Evolutionary conservation across 2,329 filamentous ascomycete genomes (phyloP), one percentile per base, ranked within the genome.

Genomic region (Fusarium vanettenii): DNA sequence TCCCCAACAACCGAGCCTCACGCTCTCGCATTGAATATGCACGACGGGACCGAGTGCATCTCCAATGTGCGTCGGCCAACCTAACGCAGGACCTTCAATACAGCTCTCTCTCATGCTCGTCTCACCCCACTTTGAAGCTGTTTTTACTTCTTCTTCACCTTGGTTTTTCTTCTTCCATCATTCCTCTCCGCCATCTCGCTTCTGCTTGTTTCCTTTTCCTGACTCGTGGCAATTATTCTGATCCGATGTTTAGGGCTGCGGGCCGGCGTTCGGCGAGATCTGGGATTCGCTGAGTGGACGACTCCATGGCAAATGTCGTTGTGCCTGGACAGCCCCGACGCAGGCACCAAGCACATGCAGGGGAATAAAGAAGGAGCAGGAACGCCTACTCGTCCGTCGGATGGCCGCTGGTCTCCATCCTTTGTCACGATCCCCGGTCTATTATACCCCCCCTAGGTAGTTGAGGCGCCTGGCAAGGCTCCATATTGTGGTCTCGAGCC

Each of bases 281-380:
- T 71, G 29, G 66, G 60, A 76, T 71, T 69, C 41, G 61, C 55
- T 67, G 41, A 57, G 48, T 55, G 45, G 33, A 55, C 48, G 18
- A 31, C 25, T 31, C 48, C 27, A 55, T 55, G 48, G 48, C 25
- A 31, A 55, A n/a, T 50, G 37, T 43, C 60, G 35, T 43, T 45
- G 45, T 67, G 39, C 60, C 63, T 63, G 39, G 27, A 52, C 18
- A 11, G 25, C 45, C 37, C 22, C 45, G 72, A 78, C 66, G 69
- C 70, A 79, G 77, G 73, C 72, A 73, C 75, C 45, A 57, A 66
- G 61, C 50, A 67, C 66, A 65, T 76, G 69, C 72, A 78, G 65
- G 71, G 69, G 60, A 75, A 65, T 48, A 52, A 66, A 52, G 45
- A 72, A 69, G 65, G 66, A 69, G 66, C 69, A 72, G 69, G 69